Conservation (phyloP, 768 basidiomycete genomes). For the Hemileccinum impolitum region DNA sequence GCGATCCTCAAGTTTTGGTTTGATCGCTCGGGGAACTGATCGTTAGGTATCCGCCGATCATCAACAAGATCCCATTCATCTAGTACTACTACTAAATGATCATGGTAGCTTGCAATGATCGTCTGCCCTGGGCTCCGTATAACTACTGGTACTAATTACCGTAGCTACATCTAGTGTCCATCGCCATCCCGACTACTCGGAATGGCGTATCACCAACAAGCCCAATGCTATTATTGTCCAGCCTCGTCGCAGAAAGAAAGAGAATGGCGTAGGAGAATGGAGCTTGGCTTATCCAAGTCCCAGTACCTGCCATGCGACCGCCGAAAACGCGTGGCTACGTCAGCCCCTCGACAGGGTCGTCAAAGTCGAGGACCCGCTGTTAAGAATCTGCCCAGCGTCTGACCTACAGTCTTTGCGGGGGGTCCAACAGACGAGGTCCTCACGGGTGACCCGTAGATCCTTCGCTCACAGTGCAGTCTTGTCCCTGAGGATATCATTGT, state of each 20-base stretch:
- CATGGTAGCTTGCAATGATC: too few species aligned
- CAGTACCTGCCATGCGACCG: not conserved
- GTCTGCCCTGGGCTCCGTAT: too few species aligned
- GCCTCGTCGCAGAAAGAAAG: not conserved
- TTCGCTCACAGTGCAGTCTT: not conserved
- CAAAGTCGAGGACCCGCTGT: not conserved
- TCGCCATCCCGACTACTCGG: too few species aligned
- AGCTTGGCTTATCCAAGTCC: too few species aligned
- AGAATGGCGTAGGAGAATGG: too few species aligned
- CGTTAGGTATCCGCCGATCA: too few species aligned
- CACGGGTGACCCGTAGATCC: conserved; percentile 8
- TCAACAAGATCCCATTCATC: too few species aligned
- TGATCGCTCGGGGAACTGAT: too few species aligned
- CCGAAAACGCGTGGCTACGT: not conserved
- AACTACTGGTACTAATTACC: too few species aligned
- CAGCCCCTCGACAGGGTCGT: not conserved
- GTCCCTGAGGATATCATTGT: conserved; percentile 5
- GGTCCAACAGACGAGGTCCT: conserved; percentile 8
- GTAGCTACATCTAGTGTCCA: too few species aligned
- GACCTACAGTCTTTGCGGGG: conserved; percentile 18
- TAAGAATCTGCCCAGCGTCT: not conserved
- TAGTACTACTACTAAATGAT: too few species aligned
- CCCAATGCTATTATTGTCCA: not conserved
- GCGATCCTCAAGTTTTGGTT: too few species aligned
- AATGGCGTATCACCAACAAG: not conserved